Conservation (phyloP, 495 filamentous ascomycete genomes). For the Penicillium cosmopolitanum region DNA sequence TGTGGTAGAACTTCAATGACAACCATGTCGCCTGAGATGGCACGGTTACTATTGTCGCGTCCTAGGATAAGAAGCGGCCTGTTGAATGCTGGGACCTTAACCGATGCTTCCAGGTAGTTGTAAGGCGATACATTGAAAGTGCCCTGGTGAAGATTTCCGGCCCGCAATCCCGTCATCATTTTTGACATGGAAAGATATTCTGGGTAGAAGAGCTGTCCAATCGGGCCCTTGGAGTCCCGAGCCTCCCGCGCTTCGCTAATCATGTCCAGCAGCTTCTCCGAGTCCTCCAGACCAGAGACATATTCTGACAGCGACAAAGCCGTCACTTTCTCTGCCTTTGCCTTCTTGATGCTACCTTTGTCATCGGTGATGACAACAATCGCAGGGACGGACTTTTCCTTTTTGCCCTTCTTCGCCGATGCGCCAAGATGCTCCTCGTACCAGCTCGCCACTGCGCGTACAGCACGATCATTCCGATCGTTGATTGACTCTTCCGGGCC, state of each 20-base stretch:
- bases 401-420: slow-evolving; percentile 56
- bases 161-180: slow-evolving; percentile 89
- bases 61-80: slow-evolving; percentile 85
- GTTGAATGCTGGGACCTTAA: slow-evolving; percentile 87
- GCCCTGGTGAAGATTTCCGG: slow-evolving; percentile 86
- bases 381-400: slow-evolving; percentile 64
- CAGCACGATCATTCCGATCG: slow-evolving; percentile 92
- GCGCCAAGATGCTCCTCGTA: slow-evolving; percentile 78
- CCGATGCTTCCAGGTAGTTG: slow-evolving; percentile 93
- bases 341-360: slow-evolving; percentile 80
- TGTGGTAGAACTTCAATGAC: slow-evolving; percentile 90
- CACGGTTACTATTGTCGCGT: slow-evolving; percentile 94
- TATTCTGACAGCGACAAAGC: slow-evolving; percentile 74
- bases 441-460: slow-evolving; percentile 85
- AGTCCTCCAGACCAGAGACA: slow-evolving; percentile 80
- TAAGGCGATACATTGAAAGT: slow-evolving; percentile 95
- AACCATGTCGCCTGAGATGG: slow-evolving; percentile 87
- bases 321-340: slow-evolving; percentile 71
- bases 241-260: slow-evolving; percentile 75
- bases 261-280: slow-evolving; percentile 90
- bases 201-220: slow-evolving; percentile 75
- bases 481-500: slow-evolving; percentile 86
- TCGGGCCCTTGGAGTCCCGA: slow-evolving; percentile 60
- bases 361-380: slow-evolving; percentile 96
- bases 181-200: slow-evolving; percentile 89